These are phyloP conservation scores for Phytophthora podocarpi DNA, from an alignment of 352 stramenopile species.

Conservation along the genomic window DNA sequence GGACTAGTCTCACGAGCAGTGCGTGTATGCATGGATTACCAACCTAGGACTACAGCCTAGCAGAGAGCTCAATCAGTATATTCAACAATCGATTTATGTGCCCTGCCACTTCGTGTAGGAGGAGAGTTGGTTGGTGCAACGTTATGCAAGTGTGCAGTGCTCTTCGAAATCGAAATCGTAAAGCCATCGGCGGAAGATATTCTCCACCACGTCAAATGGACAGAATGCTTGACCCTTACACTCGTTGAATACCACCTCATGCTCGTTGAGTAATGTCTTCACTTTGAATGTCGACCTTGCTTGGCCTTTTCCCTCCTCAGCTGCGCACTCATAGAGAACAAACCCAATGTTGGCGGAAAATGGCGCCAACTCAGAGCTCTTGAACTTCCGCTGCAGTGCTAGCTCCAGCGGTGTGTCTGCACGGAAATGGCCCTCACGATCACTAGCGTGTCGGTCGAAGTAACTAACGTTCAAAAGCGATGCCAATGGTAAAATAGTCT, in stretches of 20 bases:
- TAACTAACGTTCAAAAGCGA: conserved; percentile 77
- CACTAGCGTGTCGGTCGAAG: conserved; percentile 64
- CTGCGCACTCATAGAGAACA: conserved; percentile 73
- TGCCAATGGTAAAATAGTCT: conserved; percentile 80
- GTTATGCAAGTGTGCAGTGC: conserved; percentile 39
- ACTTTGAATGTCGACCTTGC: conserved; percentile 39
- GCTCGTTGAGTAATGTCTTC: conserved; percentile 72
- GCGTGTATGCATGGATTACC: neutral
- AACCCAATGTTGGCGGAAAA: conserved; percentile 87
- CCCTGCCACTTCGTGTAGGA: no score
- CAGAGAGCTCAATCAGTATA: conserved; percentile 5
- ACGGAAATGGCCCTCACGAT: conserved; percentile 64
- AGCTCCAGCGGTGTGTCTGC: conserved; percentile 59
- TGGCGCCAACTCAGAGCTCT: conserved; percentile 59
- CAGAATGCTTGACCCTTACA: conserved; percentile 52
- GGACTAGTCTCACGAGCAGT: conserved; percentile 36
- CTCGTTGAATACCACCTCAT: conserved; percentile 56
- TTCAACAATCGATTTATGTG: conserved; percentile 9
- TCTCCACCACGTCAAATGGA: conserved; percentile 56
- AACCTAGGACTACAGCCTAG: neutral
- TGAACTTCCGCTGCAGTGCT: conserved; percentile 57
- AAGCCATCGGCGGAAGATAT: conserved; percentile 66
- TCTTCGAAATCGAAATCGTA: conserved; percentile 74
- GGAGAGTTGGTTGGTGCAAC: neutral
- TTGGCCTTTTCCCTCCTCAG: neutral